A percentile compares a stretch with the other conserved stretches of the same genome.
Evolutionary conservation across 2,329 filamentous ascomycete genomes (phyloP).

Genomic region (Curvularia sp.): DNA sequence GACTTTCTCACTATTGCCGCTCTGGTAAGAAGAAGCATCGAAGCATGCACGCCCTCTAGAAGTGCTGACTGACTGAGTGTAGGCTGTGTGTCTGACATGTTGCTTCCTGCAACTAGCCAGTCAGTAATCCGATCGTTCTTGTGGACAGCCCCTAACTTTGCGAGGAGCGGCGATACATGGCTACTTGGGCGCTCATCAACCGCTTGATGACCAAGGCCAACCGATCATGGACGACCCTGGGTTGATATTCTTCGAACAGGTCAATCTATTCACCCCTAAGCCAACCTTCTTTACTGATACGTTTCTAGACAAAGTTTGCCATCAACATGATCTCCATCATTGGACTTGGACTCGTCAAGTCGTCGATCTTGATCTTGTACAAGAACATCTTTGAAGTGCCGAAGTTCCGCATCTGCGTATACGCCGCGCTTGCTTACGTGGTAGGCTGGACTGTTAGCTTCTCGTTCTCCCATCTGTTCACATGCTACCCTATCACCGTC

Average conservation of each 20-base stretch:
- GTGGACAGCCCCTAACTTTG: neutral
- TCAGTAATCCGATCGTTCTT: conserved; percentile 7
- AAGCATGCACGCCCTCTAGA: neutral
- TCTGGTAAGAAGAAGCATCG: conserved; percentile 23
- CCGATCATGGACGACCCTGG: conserved; percentile 35
- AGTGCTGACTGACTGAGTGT: conserved; percentile 6
- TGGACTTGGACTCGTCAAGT: conserved; percentile 38
- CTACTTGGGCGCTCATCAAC: conserved; percentile 32
- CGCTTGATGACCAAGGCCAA: conserved; percentile 23
- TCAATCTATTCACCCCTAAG: neutral
- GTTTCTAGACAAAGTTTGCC: conserved; percentile 35
- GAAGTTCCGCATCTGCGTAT: conserved; percentile 31
- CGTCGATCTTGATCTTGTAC: conserved; percentile 41
- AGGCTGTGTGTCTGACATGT: conserved; percentile 31
- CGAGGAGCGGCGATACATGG: conserved; percentile 29
- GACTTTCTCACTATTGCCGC: conserved; percentile 33
- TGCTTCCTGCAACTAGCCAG: conserved; percentile 30
- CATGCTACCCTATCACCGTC: conserved; percentile 37
- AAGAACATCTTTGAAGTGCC: conserved; percentile 37
- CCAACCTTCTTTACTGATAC: neutral
- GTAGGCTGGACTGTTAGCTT: conserved; percentile 36
- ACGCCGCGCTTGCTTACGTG: conserved; percentile 29
- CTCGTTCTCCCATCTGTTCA: conserved; percentile 35
- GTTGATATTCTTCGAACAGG: conserved; percentile 34
- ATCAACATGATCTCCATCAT: conserved; percentile 38